Percentiles rank a stretch among this genome's conserved stretches.
Conservation (phyloP, 1,284 basidiomycete genomes). For the Kalmanozyma brasiliensis region DNA sequence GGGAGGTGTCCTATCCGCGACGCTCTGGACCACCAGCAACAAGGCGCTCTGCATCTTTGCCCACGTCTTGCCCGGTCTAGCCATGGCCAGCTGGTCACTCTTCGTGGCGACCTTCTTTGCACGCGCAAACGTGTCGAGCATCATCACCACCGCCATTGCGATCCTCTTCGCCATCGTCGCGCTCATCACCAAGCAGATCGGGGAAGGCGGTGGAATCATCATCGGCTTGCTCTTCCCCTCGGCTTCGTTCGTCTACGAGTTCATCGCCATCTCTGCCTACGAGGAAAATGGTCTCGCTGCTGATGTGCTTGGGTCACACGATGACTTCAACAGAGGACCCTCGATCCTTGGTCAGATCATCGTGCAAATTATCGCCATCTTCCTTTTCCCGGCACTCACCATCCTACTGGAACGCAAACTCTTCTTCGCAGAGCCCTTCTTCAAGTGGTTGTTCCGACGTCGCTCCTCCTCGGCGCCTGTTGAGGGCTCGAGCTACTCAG, state of each 20-base stretch:
- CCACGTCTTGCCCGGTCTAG: conserved; percentile 77
- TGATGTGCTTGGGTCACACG: conserved; percentile 70
- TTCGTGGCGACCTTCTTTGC: conserved; percentile 77
- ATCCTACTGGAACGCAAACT: conserved; percentile 74
- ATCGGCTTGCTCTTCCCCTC: conserved; percentile 80
- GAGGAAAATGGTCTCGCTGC: conserved; percentile 74
- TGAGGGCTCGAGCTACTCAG: background rate
- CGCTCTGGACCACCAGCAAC: conserved; percentile 76
- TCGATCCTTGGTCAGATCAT: conserved; percentile 72
- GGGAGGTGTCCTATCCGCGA: conserved; percentile 74
- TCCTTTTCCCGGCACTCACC: conserved; percentile 78
- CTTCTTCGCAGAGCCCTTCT: conserved; percentile 74
- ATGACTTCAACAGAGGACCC: conserved; percentile 69
- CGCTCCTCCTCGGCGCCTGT: background rate
- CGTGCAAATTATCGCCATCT: conserved; percentile 71
- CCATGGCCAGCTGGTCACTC: conserved; percentile 77
- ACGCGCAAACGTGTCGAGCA: conserved; percentile 78
- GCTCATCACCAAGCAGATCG: conserved; percentile 72
- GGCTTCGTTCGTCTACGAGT: conserved; percentile 79
- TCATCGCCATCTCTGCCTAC: conserved; percentile 76
- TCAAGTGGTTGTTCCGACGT: conserved; percentile 49
- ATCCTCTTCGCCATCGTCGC: conserved; percentile 79
- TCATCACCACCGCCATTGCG: conserved; percentile 75
- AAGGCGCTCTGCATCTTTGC: conserved; percentile 75
- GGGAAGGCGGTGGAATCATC: conserved; percentile 72